Evolutionary conservation across 192 early-diverging fungal species (phyloP), one percentile per base, ranked within the genome.

Genomic region (Funneliformis mosseae): DNA sequence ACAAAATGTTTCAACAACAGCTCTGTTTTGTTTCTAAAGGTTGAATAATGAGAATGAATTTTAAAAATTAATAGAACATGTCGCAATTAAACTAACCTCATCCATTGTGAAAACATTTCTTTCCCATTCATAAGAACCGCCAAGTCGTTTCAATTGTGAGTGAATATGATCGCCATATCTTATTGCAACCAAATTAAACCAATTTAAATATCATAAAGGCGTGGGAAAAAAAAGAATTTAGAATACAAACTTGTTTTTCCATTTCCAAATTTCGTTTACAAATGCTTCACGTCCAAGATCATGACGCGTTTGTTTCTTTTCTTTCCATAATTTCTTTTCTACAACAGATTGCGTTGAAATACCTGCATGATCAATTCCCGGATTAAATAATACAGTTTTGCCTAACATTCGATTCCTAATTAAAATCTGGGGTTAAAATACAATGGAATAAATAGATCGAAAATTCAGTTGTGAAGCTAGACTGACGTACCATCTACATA

Each of bases 321-420:
- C 93, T 85, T 92, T 93, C 94, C 93, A 95, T 71, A 99, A 78
- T 84, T 91, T 93, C 87, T 98, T 97, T 83, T 99, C 98, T 12
- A 99, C 98, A 16, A 99, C 97, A 48, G 96, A 87, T 84, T 99
- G 98, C 16, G 95, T 95, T 48, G 98, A 95, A 82, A 99, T 98
- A 81, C 96, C 97, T 28, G 97, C 98, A 79, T 99, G 98, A 83
- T 99, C 98, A 70, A 90, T 93, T 63, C 97, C 98, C 12, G 97
- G 97, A 70, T 96, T 93, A 87, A 92, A 99, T 50, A 99, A 90
- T 5, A 95, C 93, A 7, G 96, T 96, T 82, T 97, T 92, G 39
- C 98, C 97, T 76, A 94, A 91, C 98, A 99, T 99, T 50, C 98
- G 91, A 87, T 98, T 96, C 86, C 85, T 89, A 79, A 68, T 16